Percentiles rank a stretch among this genome's conserved stretches.
Conservation (phyloP, 2,329 filamentous ascomycete genomes). For the Sporothrix curviconia region DNA sequence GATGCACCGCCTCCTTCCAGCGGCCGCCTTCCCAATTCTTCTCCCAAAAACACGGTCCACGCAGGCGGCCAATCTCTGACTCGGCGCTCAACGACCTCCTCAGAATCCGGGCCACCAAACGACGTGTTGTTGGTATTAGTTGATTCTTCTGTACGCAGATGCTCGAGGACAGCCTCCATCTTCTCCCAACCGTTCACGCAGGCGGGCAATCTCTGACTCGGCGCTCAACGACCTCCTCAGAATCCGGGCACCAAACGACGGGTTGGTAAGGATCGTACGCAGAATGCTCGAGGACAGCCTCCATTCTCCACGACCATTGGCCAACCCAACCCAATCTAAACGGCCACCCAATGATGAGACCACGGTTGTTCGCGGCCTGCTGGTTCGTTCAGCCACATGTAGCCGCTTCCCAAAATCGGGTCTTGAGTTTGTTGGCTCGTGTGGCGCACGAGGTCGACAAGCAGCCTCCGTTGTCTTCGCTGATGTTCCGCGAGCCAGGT, state of each 20-base stretch:
- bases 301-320: conserved; percentile 67
- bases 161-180: conserved; percentile 81
- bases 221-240: conserved; percentile 91
- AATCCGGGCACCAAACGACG: conserved; percentile 90
- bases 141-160: conserved; percentile 71
- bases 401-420: conserved; percentile 40
- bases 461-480: conserved; percentile 85
- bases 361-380: too few relatives aligned
- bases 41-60: conserved; percentile 82
- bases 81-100: conserved; percentile 91
- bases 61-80: conserved; percentile 77
- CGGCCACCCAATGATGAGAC: too few relatives aligned
- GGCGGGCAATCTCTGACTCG: conserved; percentile 79
- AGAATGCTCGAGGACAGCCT: conserved; percentile 74
- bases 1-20: conserved; percentile 80
- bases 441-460: conserved; percentile 64
- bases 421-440: conserved; percentile 67
- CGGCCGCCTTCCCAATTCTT: too few relatives aligned
- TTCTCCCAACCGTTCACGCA: conserved; percentile 85
- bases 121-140: conserved; percentile 93
- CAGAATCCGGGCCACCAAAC: conserved; percentile 89
- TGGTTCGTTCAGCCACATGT: too few relatives aligned
- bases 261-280: conserved; percentile 79
- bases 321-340: conserved; percentile 54
- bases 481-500: conserved; percentile 73